These are phyloP conservation scores for Hyphopichia khmerensis DNA, from an alignment of 1,139 yeast genomes.

Conservation along the genomic window DNA sequence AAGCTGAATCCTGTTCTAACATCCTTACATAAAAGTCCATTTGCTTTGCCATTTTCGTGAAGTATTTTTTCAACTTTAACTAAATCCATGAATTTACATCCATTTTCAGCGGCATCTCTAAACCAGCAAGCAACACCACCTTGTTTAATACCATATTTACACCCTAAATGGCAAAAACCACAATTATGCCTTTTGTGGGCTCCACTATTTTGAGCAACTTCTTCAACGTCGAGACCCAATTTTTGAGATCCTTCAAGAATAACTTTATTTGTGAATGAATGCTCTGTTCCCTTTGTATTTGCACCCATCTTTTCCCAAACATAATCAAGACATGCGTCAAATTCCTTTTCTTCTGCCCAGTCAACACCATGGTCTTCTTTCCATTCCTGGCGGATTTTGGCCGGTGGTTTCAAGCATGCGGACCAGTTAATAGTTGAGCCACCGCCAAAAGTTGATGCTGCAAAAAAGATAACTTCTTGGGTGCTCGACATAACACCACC, in stretches of 20 bases:
- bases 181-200: slow-evolving; percentile 45
- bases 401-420: slow-evolving; percentile 54
- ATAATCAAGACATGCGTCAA: slow-evolving; percentile 47
- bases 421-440: slow-evolving; percentile 65
- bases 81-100: slow-evolving; percentile 49
- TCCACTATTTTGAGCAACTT: slow-evolving; percentile 52
- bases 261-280: slow-evolving; percentile 46
- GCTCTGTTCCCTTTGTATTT: slow-evolving; percentile 38
- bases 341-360: slow-evolving; percentile 44
- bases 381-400: slow-evolving; percentile 56
- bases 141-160: slow-evolving; percentile 53
- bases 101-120: slow-evolving; percentile 47
- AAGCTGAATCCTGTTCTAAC: slow-evolving; percentile 26
- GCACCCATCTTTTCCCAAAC: slow-evolving; percentile 56
- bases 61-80: slow-evolving; percentile 41
- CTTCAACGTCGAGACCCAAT: slow-evolving; percentile 44
- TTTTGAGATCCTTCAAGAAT: slow-evolving; percentile 47
- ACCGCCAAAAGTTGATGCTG: slow-evolving; percentile 61
- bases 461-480: slow-evolving; percentile 42
- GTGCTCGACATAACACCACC: slow-evolving; percentile 34
- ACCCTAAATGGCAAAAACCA: slow-evolving; percentile 54
- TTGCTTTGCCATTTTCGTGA: slow-evolving; percentile 45
- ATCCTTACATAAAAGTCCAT: slow-evolving; percentile 41
- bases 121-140: slow-evolving; percentile 56
- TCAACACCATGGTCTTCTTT: slow-evolving; percentile 46